Evolutionary conservation across 2,329 filamentous ascomycete genomes (phyloP).

Genomic region (Graphilbum ipis-grandicollis): DNA sequence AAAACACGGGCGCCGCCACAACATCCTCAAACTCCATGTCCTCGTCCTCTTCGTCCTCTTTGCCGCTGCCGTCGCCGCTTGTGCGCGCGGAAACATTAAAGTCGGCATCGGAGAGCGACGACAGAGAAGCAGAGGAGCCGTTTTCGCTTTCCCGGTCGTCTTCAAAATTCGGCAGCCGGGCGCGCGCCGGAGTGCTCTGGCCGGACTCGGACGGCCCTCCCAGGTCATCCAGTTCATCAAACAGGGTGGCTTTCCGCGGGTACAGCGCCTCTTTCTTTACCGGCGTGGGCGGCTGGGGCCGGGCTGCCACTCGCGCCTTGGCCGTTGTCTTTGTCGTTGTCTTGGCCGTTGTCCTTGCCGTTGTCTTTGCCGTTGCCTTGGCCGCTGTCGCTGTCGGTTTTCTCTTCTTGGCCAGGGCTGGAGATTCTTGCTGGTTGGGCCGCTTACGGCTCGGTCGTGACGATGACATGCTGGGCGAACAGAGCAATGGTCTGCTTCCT

Average conservation of each 20-base stretch:
- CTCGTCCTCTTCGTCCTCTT: constrained; percentile 37
- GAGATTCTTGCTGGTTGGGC: constrained; percentile 25
- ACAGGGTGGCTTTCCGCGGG: constrained; percentile 37
- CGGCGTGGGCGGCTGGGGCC: no score
- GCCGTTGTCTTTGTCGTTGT: background rate
- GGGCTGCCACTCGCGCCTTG: background rate
- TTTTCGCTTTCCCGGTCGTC: no score
- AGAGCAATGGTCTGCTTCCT: no score
- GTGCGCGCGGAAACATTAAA: constrained; percentile 35
- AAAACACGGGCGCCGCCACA: constrained; percentile 15
- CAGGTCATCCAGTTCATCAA: constrained; percentile 40
- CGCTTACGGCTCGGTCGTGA: constrained; percentile 52
- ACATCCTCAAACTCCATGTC: constrained; percentile 48
- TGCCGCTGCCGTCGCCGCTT: constrained; percentile 20
- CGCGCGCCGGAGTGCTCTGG: background rate
- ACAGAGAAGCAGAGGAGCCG: no score
- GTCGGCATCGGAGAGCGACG: constrained; percentile 37
- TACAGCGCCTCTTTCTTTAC: constrained; percentile 12
- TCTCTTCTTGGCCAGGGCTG: constrained; percentile 17
- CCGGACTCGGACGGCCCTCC: constrained; percentile 22
- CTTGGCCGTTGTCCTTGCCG: background rate
- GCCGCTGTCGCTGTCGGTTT: no score
- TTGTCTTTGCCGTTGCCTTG: constrained; percentile 4
- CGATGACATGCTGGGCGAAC: constrained; percentile 26
- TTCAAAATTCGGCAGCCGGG: constrained; percentile 7